These are phyloP conservation scores for Malassezia furfur DNA, from an alignment of 1,284 basidiomycete species.

Conservation along the genomic window DNA sequence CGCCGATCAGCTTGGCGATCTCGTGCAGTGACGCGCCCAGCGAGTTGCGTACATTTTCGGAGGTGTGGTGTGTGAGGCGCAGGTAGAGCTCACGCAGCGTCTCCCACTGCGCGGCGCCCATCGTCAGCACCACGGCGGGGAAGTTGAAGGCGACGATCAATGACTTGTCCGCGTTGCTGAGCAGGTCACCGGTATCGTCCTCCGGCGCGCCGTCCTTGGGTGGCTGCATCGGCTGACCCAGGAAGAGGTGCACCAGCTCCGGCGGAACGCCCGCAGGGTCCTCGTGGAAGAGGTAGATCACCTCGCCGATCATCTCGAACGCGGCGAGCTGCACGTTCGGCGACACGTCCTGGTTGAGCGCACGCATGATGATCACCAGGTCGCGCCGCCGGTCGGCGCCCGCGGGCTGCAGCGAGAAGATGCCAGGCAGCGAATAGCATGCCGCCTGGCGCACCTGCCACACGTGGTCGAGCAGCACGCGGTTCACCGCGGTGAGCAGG, in stretches of 20 bases:
- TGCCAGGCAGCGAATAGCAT: conserved; percentile 71
- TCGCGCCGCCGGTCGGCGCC: conserved; percentile 21
- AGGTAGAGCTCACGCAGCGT: conserved; percentile 64
- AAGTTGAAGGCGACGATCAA: conserved; percentile 88
- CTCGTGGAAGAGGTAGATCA: conserved; percentile 72
- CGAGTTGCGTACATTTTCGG: conserved; percentile 60
- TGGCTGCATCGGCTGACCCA: conserved; percentile 53
- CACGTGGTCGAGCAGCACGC: conserved; percentile 60
- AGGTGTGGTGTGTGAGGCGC: conserved; percentile 55
- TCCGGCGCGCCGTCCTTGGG: conserved; percentile 12
- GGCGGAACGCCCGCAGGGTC: conserved; percentile 56
- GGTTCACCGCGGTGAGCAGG: conserved; percentile 63
- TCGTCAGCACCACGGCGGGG: conserved; percentile 77
- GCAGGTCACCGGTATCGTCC: neutral
- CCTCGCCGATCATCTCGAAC: conserved; percentile 81
- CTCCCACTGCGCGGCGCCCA: conserved; percentile 68
- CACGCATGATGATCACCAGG: conserved; percentile 32
- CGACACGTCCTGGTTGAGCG: conserved; percentile 61
- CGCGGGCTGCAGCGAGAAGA: conserved; percentile 51
- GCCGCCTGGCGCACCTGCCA: conserved; percentile 84
- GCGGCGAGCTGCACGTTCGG: conserved; percentile 68
- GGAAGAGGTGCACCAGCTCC: conserved; percentile 69
- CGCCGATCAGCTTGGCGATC: conserved; percentile 72
- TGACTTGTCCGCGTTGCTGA: conserved; percentile 60
- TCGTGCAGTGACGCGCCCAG: conserved; percentile 81